These are phyloP conservation scores for Tolypocladium endophyticum DNA, from an alignment of 2,329 filamentous ascomycete genomes.

Conservation along the genomic window DNA sequence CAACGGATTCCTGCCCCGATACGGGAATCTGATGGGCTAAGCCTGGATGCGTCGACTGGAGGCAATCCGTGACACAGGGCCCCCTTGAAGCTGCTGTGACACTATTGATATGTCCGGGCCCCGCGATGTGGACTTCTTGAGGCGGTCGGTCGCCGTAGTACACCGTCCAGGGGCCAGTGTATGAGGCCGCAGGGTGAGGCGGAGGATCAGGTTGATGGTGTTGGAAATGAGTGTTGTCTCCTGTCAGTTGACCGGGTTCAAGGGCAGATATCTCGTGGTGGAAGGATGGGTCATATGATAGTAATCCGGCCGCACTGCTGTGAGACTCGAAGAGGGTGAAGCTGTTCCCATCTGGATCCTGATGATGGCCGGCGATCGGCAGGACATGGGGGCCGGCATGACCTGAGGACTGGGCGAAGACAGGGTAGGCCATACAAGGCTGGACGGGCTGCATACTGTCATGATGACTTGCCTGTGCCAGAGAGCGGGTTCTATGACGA, in stretches of 20 bases:
- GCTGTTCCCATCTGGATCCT: neutral
- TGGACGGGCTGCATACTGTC: neutral
- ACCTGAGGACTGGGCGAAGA: conserved; percentile 1
- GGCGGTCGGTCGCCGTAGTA: neutral
- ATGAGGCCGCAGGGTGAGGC: neutral
- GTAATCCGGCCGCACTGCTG: neutral
- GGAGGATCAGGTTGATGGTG: neutral
- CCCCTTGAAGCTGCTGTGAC: neutral
- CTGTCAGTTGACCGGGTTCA: neutral
- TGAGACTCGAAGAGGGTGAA: neutral
- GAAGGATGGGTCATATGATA: conserved; percentile 1
- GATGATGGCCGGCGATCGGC: conserved; percentile 2
- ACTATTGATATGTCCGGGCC: neutral
- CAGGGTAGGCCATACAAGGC: neutral
- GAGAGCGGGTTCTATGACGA: neutral
- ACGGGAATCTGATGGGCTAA: neutral
- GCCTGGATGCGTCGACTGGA: neutral
- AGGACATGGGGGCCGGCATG: neutral
- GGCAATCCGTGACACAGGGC: conserved; percentile 1
- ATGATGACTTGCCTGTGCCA: neutral
- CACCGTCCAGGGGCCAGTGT: neutral
- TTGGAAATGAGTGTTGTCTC: neutral
- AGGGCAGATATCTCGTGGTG: conserved; percentile 1
- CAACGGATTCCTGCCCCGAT: neutral
- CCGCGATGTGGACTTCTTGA: neutral